Conservation (phyloP, 305 asterid species). For the Fraxinus latifolia region DNA sequence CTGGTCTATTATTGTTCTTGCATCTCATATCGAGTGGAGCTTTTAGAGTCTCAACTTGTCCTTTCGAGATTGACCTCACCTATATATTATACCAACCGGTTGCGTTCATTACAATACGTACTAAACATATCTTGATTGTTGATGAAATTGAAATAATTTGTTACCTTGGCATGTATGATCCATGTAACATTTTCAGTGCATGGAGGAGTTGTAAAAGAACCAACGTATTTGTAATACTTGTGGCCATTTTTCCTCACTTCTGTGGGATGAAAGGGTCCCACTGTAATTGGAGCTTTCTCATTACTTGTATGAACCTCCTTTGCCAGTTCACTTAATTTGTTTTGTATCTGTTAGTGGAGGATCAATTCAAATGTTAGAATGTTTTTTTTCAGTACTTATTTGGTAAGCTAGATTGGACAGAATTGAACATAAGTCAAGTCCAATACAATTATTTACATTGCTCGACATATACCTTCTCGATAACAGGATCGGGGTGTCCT, state of each 20-base stretch:
- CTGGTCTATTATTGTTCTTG: slow-evolving; percentile 68
- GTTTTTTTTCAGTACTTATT: background rate
- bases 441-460: background rate
- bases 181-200: slow-evolving; percentile 53
- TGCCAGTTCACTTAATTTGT: slow-evolving; percentile 40
- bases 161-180: slow-evolving; percentile 51
- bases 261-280: slow-evolving; percentile 46
- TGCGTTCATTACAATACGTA: background rate
- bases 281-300: slow-evolving; percentile 32
- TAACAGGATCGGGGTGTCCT: slow-evolving; percentile 36
- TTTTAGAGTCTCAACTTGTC: slow-evolving; percentile 52
- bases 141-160: background rate
- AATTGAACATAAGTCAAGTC: background rate
- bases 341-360: slow-evolving; percentile 36
- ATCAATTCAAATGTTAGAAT: background rate
- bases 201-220: slow-evolving; percentile 74
- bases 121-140: background rate
- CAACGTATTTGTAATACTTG: slow-evolving; percentile 51
- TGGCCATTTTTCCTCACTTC: slow-evolving; percentile 42
- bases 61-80: slow-evolving; percentile 55
- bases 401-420: background rate
- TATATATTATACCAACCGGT: background rate
- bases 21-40: slow-evolving; percentile 51
- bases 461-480: slow-evolving; percentile 26
- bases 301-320: slow-evolving; percentile 33